These are phyloP conservation scores for Penicillium desertorum DNA, from an alignment of 495 filamentous ascomycete genomes.

Conservation along the genomic window DNA sequence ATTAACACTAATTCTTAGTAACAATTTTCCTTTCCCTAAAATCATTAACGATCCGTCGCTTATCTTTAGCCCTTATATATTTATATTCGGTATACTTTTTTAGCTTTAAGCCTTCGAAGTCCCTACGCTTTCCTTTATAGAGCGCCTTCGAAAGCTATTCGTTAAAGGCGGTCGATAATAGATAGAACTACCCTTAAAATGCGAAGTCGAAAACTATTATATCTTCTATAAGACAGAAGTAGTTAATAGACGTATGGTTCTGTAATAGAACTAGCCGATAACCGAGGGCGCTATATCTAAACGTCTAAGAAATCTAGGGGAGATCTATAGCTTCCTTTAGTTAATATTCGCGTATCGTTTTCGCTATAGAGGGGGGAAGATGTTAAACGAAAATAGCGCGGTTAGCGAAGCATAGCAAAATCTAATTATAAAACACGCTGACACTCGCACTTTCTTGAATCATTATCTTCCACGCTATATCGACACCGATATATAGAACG, in stretches of 20 bases:
- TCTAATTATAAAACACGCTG: slow-evolving; percentile 38
- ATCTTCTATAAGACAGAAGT: slow-evolving; percentile 25
- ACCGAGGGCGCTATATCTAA: slow-evolving; percentile 17
- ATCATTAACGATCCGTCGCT: too few relatives aligned
- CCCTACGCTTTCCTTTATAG: too few relatives aligned
- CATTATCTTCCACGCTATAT: slow-evolving; percentile 37
- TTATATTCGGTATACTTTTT: too few relatives aligned
- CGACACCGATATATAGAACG: background rate
- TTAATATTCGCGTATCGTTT: slow-evolving; percentile 23
- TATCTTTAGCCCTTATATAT: too few relatives aligned
- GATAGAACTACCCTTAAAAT: slow-evolving; percentile 23
- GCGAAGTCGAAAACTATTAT: slow-evolving; percentile 23
- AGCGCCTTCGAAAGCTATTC: too few relatives aligned
- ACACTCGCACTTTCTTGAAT: slow-evolving; percentile 34
- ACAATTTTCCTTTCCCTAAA: too few relatives aligned
- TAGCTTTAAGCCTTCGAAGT: too few relatives aligned
- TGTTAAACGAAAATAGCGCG: slow-evolving; percentile 22
- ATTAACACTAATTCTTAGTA: too few relatives aligned
- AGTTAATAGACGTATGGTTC: slow-evolving; percentile 9
- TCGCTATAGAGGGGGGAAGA: slow-evolving; percentile 25
- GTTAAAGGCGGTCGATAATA: slow-evolving; percentile 20
- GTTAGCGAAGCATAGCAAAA: too few relatives aligned
- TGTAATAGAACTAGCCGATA: slow-evolving; percentile 22
- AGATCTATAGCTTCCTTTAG: slow-evolving; percentile 27
- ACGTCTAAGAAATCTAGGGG: slow-evolving; percentile 22